Base-by-base conservation (phyloP, 1,284 basidiomycete species). In the Fomes fomentarius region DNA sequence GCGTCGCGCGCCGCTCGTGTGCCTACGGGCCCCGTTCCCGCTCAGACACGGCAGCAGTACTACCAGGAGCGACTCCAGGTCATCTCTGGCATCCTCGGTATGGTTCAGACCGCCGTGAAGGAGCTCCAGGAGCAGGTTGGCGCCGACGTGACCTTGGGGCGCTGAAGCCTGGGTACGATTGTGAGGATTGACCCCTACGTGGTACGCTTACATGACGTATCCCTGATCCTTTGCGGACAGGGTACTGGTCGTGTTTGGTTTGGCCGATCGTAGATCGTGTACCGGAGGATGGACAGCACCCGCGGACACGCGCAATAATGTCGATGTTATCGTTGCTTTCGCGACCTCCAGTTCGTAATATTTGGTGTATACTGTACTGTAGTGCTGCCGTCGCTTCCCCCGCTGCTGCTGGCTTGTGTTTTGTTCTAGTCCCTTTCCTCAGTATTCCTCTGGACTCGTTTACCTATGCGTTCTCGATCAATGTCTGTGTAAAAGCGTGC, bases 251-350 rank as follows among this genome's bases (percentile, higher is more conserved):
- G n/a, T n/a, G n/a, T n/a, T n/a, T 24, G n/a, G 38, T 40, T 11
- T 8, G 12, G 24, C 12, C 38, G 26, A 37, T 19, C 31, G 34
- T 47, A 34, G 10, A 47, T 15, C 22, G 45, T 47, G 45, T 17
- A 17, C 33, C 45, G 21, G 34, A 28, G 33, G 24, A 33, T 25
- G 45, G 24, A 25, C 31, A 37, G 17, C 30, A 22, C 25, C 26
- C 41, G 44, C 50, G 50, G 50, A 44, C 52, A 45, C 51, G 56
- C 45, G 51, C 51, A 40, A 53, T 43, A 30, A 50, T 61, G 47
- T 61, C 59, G 53, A 48, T 57, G 59, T 61, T 61, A 53, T 61
- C 59, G 47, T 60, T 55, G 59, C 59, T 61, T 61, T 61, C 59
- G 50, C 59, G 56, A 55, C 59, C 40, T 37, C 44, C 37, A 48